phyloP scores from a whole-genome alignment of 306 rosid species.

The Vigna hirtella region DNA sequence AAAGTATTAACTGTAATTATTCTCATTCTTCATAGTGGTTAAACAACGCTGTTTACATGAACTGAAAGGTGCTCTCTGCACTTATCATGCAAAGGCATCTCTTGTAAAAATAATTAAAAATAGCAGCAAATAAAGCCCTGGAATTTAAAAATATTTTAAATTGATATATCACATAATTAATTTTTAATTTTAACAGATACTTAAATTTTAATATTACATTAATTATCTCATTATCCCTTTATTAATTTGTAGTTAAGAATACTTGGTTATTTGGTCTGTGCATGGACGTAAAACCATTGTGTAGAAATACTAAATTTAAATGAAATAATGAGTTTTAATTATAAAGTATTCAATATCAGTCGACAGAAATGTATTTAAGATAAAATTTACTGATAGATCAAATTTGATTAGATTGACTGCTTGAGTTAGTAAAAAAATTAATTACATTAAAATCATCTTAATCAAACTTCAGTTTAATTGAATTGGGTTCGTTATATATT shows the following conservation, averaged over 20 bases:
- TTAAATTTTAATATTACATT: not conserved
- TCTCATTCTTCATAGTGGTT: not conserved
- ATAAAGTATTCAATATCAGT: too few relatives aligned
- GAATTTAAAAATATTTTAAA: too few relatives aligned
- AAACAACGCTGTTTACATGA: slow-evolving; percentile 38
- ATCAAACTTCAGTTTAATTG: not conserved
- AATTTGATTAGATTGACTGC: not conserved
- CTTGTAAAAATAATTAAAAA: not conserved
- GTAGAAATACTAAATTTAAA: not conserved
- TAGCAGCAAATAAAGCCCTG: not conserved
- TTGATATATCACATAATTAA: not conserved
- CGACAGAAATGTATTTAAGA: not conserved
- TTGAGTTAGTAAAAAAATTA: too few relatives aligned
- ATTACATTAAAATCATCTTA: not conserved
- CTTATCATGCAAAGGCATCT: slow-evolving; percentile 17
- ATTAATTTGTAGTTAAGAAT: not conserved
- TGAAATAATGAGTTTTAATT: not conserved
- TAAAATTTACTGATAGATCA: not conserved
- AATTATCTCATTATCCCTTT: not conserved
- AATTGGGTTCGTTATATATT: not conserved
- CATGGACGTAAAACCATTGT: not conserved
- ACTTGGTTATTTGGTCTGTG: not conserved
- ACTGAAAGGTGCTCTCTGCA: not conserved
- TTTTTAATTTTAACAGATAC: not conserved
- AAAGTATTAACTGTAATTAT: not conserved